Evolutionary conservation across 208 protist species (phyloP).

Genomic region (Phytomonas sp.): DNA sequence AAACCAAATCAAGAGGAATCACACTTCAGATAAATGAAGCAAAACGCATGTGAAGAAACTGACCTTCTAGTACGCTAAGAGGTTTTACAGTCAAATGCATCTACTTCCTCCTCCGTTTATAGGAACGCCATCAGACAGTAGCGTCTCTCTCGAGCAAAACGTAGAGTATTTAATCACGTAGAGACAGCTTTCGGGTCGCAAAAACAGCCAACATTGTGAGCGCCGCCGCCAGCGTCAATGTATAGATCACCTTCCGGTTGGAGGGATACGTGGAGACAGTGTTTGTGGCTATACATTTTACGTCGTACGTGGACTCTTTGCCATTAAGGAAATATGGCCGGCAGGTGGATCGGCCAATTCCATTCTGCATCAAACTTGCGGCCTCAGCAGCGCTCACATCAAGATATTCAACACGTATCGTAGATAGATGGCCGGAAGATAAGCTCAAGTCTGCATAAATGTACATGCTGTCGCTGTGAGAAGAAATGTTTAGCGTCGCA

Average conservation of each 20-base stretch:
- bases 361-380: slow-evolving; percentile 10
- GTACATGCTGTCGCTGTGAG: slow-evolving; percentile 19
- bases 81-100: background rate
- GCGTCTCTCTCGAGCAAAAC: background rate
- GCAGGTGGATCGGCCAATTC: slow-evolving; percentile 28
- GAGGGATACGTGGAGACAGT: background rate
- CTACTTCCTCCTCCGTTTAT: background rate
- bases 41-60: background rate
- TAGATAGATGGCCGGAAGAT: slow-evolving; percentile 23
- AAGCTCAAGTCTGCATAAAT: slow-evolving; percentile 26
- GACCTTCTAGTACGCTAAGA: background rate
- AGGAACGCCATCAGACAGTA: background rate
- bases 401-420: slow-evolving; percentile 49
- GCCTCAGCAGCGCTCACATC: slow-evolving; percentile 21
- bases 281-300: slow-evolving; percentile 18
- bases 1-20: background rate
- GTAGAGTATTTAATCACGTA: background rate
- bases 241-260: background rate
- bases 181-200: background rate
- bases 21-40: background rate
- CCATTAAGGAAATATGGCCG: slow-evolving; percentile 25
- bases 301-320: slow-evolving; percentile 24
- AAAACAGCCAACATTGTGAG: background rate
- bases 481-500: slow-evolving; percentile 1
- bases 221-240: background rate